phyloP scores from a whole-genome alignment of 768 basidiomycete species.

The Mycena galopus region DNA sequence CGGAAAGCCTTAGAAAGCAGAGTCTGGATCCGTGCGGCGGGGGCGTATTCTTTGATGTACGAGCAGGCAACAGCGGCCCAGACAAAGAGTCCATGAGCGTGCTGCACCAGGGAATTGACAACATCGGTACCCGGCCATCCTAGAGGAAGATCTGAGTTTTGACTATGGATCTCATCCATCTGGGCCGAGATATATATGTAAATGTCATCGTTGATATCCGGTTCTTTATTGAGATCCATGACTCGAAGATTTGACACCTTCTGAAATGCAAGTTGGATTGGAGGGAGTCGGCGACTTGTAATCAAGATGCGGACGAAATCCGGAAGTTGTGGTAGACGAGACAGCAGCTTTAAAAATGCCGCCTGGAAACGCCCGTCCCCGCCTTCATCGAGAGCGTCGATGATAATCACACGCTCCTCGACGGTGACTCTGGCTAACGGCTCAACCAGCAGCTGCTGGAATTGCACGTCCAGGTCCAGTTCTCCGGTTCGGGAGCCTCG shows the following conservation, averaged over 20 bases:
- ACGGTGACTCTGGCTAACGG: slow-evolving; percentile 34
- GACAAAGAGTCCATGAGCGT: slow-evolving; percentile 14
- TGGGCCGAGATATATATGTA: not conserved
- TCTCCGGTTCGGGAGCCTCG: slow-evolving; percentile 46
- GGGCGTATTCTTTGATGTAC: not conserved
- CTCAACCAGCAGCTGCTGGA: slow-evolving; percentile 49
- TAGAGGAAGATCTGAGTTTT: not conserved
- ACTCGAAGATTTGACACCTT: not conserved
- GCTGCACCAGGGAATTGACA: slow-evolving; percentile 11
- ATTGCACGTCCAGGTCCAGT: slow-evolving; percentile 45
- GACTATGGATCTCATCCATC: not conserved
- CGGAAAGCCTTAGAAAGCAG: slow-evolving; percentile 2
- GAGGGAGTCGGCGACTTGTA: slow-evolving; percentile 15
- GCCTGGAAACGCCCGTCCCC: not conserved
- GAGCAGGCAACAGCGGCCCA: slow-evolving; percentile 17
- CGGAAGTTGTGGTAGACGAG: slow-evolving; percentile 1
- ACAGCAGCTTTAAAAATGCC: not conserved
- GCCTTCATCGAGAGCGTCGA: slow-evolving; percentile 24
- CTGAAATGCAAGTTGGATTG: not conserved
- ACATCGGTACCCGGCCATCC: not conserved
- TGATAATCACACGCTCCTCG: not conserved
- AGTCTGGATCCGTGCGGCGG: not conserved
- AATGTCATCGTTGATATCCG: slow-evolving; percentile 13
- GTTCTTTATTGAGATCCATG: not conserved
- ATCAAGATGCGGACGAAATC: slow-evolving; percentile 18